A percentile compares a stretch with the other conserved stretches of the same genome.
phyloP scores from a whole-genome alignment of 257 asterid species.

The Capsicum rhomboideum region DNA sequence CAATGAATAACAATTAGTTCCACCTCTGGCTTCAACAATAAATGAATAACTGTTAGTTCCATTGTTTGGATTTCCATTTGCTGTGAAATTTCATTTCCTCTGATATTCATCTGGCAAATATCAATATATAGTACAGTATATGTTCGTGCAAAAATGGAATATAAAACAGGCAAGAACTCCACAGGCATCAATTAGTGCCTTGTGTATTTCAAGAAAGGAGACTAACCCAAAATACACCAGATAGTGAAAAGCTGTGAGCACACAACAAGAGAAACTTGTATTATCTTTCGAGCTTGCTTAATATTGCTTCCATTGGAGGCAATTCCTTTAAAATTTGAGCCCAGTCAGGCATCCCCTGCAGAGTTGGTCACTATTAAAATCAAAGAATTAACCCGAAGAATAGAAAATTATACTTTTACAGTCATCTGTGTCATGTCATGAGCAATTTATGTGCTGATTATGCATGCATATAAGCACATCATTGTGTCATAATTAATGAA shows the following conservation, averaged over 20 bases:
- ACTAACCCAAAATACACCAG: neutral
- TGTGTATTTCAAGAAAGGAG: neutral
- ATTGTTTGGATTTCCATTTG: neutral
- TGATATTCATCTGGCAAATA: neutral
- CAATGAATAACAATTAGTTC: neutral
- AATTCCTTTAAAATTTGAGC: constrained; percentile 71
- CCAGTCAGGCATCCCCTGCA: constrained; percentile 99
- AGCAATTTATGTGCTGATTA: neutral
- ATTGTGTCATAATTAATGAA: neutral
- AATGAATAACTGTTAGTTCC: neutral
- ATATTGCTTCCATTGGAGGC: constrained; percentile 81
- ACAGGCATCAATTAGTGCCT: neutral
- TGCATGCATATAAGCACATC: neutral
- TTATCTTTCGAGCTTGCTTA: constrained; percentile 90
- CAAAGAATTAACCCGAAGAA: neutral
- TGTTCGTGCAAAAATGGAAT: neutral
- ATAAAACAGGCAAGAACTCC: neutral
- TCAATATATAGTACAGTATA: neutral
- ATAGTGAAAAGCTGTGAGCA: neutral
- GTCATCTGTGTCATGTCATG: neutral
- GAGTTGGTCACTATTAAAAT: neutral
- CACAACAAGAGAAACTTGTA: constrained; percentile 1
- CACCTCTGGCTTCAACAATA: neutral
- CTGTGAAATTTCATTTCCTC: neutral
- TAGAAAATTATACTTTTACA: neutral